phyloP scores from a whole-genome alignment of 2,329 filamentous ascomycete genomes.

The Phialemoniopsis sp. region DNA sequence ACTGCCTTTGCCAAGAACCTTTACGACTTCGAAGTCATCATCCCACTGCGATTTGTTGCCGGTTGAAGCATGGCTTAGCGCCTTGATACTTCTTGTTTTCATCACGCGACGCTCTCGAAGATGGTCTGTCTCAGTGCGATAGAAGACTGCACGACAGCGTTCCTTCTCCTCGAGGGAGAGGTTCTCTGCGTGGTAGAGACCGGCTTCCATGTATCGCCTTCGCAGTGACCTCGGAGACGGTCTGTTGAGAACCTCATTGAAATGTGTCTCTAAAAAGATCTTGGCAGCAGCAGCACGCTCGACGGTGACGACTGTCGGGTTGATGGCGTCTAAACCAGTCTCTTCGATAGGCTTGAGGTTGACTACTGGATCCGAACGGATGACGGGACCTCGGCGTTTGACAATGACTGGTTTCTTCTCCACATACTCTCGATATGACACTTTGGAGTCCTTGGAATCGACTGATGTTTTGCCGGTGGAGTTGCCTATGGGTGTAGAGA shows the following conservation, averaged over 20 bases:
- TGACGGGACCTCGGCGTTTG: slow-evolving; percentile 17
- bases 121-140: slow-evolving; percentile 51
- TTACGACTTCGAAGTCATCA: slow-evolving; percentile 74
- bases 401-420: slow-evolving; percentile 21
- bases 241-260: slow-evolving; percentile 61
- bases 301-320: slow-evolving; percentile 52
- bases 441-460: slow-evolving; percentile 32
- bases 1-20: slow-evolving; percentile 85
- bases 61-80: slow-evolving; percentile 35
- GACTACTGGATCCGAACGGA: slow-evolving; percentile 15
- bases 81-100: slow-evolving; percentile 53
- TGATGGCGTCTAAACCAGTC: slow-evolving; percentile 16
- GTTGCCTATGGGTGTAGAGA: slow-evolving; percentile 12
- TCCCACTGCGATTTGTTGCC: slow-evolving; percentile 26
- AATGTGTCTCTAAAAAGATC: slow-evolving; percentile 81
- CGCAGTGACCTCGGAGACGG: slow-evolving; percentile 58
- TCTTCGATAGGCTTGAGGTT: slow-evolving; percentile 28
- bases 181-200: slow-evolving; percentile 51
- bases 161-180: slow-evolving; percentile 52
- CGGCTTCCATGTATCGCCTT: slow-evolving; percentile 56
- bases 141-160: slow-evolving; percentile 54
- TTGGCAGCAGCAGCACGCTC: slow-evolving; percentile 80
- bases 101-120: slow-evolving; percentile 69
- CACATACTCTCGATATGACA: not conserved
- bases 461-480: slow-evolving; percentile 31